Base-by-base conservation (phyloP, 2,329 filamentous ascomycete species). In the Cladosporium phlei region DNA sequence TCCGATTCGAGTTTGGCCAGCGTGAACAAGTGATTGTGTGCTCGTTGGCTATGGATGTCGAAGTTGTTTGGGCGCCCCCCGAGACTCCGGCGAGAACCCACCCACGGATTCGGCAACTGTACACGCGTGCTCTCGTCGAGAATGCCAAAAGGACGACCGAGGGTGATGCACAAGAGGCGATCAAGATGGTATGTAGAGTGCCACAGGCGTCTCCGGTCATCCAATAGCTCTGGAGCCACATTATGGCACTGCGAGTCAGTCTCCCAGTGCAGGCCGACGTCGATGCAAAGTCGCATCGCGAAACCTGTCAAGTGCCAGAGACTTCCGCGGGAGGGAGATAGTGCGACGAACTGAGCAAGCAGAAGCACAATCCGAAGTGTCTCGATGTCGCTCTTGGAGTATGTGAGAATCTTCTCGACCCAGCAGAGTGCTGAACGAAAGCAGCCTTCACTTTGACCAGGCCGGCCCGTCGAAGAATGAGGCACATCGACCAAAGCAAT, bases 301-400 rank as follows among this genome's bases (percentile, higher is more conserved):
- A 60, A 59, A 10, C 64, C 63, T n/a, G 54, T 62, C 30, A 66
- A 46, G 47, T 64, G 62, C 64, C 63, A 66, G 20, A 66, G 40
- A 46, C 59, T 65, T 8, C 64, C 62, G 45, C 56, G 53, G 14
- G 54, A 61, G 33, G 64, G 64, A 37, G 55, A 62, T 33, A 65
- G 40, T 8, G 60, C 50, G 39, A 65, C 56, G 40, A 60, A 66
- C 51, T 65, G 63, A 25, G 59, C 55, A 47, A 66, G 46, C 7
- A 66, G 55, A 25, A 66, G 53, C 2, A 65, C 52, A n/a, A 55
- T 46, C 2, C 57, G 55, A 17, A 66, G 54, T 19, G 62, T 62
- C 30, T 66, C 63, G 6, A 65, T 44, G 44, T 64, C 59, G 39
- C 58, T 64, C 28, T 56, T 59, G 3, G 59, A 60, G 52, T 63